These are phyloP conservation scores for Trichoderma sp. DNA, from an alignment of 2,329 filamentous ascomycete genomes.

Conservation along the genomic window DNA sequence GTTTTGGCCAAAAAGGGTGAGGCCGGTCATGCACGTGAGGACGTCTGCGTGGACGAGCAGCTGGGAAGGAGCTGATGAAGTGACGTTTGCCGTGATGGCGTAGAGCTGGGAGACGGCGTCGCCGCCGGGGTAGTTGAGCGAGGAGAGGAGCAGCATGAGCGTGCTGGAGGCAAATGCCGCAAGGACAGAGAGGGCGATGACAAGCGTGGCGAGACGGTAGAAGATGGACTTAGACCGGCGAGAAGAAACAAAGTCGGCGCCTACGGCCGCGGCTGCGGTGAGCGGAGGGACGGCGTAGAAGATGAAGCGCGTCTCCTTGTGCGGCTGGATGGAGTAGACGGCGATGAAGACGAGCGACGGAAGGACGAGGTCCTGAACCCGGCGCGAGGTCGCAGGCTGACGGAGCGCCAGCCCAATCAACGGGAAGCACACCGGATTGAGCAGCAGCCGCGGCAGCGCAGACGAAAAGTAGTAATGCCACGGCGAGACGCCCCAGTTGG, in stretches of 20 bases:
- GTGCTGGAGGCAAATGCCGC: constrained; percentile 62
- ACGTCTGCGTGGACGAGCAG: constrained; percentile 64
- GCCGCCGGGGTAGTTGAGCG: constrained; percentile 92
- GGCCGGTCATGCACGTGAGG: constrained; percentile 69
- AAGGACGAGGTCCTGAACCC: constrained; percentile 55
- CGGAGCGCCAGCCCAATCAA: constrained; percentile 58
- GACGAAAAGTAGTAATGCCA: constrained; percentile 86
- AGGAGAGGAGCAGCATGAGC: constrained; percentile 74
- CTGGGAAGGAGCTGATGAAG: constrained; percentile 30
- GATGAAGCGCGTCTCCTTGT: constrained; percentile 96
- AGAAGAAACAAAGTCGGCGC: constrained; percentile 69
- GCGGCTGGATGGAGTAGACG: constrained; percentile 84
- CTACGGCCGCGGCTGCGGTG: constrained; percentile 74
- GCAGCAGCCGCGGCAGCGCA: constrained; percentile 76
- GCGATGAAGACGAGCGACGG: constrained; percentile 73
- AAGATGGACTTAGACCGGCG: constrained; percentile 63
- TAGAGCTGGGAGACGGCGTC: constrained; percentile 67
- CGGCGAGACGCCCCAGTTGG: constrained; percentile 84
- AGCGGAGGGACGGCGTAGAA: constrained; percentile 83
- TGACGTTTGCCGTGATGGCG: constrained; percentile 35
- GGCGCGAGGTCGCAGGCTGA: constrained; percentile 49
- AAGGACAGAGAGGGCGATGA: constrained; percentile 62
- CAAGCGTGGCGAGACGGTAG: constrained; percentile 57
- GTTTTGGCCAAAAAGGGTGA: constrained; percentile 65
- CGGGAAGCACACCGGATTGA: constrained; percentile 71